Conservation (phyloP, 78 protist genomes). For the Ministeria vibrans region DNA sequence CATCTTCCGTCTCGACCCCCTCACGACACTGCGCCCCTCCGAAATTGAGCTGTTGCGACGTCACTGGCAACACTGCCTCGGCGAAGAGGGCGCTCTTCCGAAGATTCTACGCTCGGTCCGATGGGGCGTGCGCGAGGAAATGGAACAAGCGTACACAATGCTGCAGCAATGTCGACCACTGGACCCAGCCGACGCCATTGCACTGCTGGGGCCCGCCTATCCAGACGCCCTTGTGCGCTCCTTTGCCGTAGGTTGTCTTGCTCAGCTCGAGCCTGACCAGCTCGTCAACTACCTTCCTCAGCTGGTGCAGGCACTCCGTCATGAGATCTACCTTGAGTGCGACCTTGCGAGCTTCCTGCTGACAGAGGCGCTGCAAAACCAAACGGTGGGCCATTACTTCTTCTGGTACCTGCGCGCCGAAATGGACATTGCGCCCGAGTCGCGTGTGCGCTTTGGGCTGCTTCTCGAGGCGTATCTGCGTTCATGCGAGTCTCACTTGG, state of each 20-base stretch:
- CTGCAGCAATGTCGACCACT: slow-evolving; percentile 14
- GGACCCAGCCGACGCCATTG: slow-evolving; percentile 32
- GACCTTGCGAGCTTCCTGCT: slow-evolving; percentile 67
- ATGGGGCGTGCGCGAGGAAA: slow-evolving; percentile 59
- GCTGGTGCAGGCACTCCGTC: slow-evolving; percentile 62
- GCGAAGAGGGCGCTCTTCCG: slow-evolving; percentile 51
- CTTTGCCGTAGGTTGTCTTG: slow-evolving; percentile 19
- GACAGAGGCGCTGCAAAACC: slow-evolving; percentile 34
- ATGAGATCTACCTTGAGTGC: slow-evolving; percentile 58
- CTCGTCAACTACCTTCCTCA: slow-evolving; percentile 20
- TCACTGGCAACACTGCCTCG: neutral
- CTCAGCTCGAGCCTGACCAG: neutral
- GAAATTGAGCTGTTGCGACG: neutral
- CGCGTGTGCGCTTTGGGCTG: slow-evolving; percentile 1
- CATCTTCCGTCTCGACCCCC: neutral
- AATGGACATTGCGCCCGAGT: slow-evolving; percentile 17
- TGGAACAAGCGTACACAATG: slow-evolving; percentile 35
- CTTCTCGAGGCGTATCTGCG: slow-evolving; percentile 26
- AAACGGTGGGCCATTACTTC: slow-evolving; percentile 40
- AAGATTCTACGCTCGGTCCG: slow-evolving; percentile 70
- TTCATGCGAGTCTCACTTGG: neutral
- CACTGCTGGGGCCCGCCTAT: slow-evolving; percentile 36
- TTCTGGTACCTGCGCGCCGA: slow-evolving; percentile 77
- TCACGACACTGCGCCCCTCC: neutral
- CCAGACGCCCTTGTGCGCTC: slow-evolving; percentile 32